Percentiles rank a stretch among this genome's conserved stretches.
phyloP scores from a whole-genome alignment of 768 basidiomycete genomes.

The Leccinum obscurum region DNA sequence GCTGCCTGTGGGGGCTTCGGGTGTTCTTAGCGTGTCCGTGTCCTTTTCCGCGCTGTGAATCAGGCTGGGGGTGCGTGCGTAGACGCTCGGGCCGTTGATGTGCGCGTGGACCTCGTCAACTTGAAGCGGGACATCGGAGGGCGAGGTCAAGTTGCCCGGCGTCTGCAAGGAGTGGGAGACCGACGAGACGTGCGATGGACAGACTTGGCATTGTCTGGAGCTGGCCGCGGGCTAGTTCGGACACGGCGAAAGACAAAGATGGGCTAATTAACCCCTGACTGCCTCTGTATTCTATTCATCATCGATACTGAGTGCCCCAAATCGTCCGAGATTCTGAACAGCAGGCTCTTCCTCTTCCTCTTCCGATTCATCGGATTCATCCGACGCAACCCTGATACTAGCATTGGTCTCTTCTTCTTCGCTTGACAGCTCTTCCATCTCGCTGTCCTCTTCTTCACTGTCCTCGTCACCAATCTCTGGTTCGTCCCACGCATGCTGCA shows the following conservation, averaged over 20 bases:
- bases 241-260: conserved; percentile 20
- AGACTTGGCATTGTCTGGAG: neutral
- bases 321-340: conserved; percentile 21
- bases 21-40: conserved; percentile 10
- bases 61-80: conserved; percentile 19
- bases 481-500: conserved; percentile 6
- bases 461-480: conserved; percentile 32
- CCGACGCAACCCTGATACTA: conserved; percentile 3
- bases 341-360: conserved; percentile 12
- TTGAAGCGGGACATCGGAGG: conserved; percentile 17
- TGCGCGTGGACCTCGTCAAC: conserved; percentile 24
- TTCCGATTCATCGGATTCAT: conserved; percentile 21
- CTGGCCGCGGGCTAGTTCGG: conserved; percentile 12
- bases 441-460: conserved; percentile 27
- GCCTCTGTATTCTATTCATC: conserved; percentile 14
- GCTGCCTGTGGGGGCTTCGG: conserved; percentile 9
- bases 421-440: conserved; percentile 11
- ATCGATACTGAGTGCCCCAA: conserved; percentile 33
- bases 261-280: conserved; percentile 13
- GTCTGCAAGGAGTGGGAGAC: conserved; percentile 15
- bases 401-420: conserved; percentile 9
- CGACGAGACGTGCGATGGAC: conserved; percentile 15
- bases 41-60: conserved; percentile 17
- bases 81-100: conserved; percentile 29
- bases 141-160: conserved; percentile 15